Evolutionary conservation across 768 basidiomycete genomes (phyloP).

Genomic region (Tylopilus intermedius): DNA sequence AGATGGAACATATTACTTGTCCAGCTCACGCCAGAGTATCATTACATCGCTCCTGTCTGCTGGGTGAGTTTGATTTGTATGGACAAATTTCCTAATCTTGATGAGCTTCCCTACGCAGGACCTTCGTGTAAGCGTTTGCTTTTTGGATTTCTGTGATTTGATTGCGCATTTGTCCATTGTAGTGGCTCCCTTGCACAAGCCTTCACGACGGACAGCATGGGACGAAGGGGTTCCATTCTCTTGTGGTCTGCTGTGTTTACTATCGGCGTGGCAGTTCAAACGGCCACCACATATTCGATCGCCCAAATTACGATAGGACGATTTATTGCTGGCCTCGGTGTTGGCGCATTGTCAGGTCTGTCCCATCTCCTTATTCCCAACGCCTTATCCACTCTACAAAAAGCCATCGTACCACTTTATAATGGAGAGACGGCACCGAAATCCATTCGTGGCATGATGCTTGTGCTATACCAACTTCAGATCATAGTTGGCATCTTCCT

Average conservation of each 20-base stretch:
- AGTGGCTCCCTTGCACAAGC: conserved; percentile 65
- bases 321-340: conserved; percentile 13
- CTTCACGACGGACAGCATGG: conserved; percentile 16
- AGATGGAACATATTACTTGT: conserved; percentile 12
- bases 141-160: neutral
- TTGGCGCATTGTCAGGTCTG: conserved; percentile 14
- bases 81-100: too few relatives aligned
- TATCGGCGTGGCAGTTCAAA: conserved; percentile 12
- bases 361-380: neutral
- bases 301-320: conserved; percentile 12
- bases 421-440: conserved; percentile 78
- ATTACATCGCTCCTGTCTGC: conserved; percentile 16
- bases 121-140: conserved; percentile 7
- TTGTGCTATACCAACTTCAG: conserved; percentile 73
- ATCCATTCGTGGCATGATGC: conserved; percentile 61
- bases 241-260: conserved; percentile 14
- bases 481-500: conserved; percentile 69
- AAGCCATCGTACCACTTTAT: conserved; percentile 58
- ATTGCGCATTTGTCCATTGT: neutral
- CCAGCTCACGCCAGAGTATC: conserved; percentile 17
- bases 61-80: conserved; percentile 1
- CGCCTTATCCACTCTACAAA: conserved; percentile 19
- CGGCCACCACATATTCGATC: conserved; percentile 12
- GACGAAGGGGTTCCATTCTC: conserved; percentile 12
- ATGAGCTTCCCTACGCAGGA: neutral